Conservation (phyloP, 1,284 basidiomycete species). For the Takashimella tepidaria region DNA sequence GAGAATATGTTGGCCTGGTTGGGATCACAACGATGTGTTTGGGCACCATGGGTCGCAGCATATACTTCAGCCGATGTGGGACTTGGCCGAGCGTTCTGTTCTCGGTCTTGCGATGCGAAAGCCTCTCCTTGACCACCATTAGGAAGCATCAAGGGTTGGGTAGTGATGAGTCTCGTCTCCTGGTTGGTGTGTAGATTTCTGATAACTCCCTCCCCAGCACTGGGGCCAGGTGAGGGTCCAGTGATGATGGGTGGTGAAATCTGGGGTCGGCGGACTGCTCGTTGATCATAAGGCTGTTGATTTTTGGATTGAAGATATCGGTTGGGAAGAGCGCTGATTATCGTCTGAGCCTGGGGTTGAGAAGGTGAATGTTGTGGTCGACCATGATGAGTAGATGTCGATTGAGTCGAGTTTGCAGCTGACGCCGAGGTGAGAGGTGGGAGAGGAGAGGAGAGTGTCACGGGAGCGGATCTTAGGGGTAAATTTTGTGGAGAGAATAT, state of each 20-base stretch:
- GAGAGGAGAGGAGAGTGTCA: not conserved
- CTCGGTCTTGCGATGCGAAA: too few relatives aligned
- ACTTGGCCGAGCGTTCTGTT: not conserved
- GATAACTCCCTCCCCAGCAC: too few relatives aligned
- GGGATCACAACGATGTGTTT: not conserved
- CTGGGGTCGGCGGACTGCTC: not conserved
- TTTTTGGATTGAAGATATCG: too few relatives aligned
- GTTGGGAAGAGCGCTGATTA: too few relatives aligned
- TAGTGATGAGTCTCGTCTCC: too few relatives aligned
- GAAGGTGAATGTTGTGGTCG: too few relatives aligned
- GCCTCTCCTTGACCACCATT: too few relatives aligned
- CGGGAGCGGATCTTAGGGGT: not conserved
- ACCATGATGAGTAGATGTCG: too few relatives aligned
- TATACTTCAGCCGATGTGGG: conserved; percentile 28
- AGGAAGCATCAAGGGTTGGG: too few relatives aligned
- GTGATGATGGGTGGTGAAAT: not conserved
- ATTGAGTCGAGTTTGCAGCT: not conserved
- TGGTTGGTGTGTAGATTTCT: too few relatives aligned
- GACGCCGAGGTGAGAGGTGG: not conserved
- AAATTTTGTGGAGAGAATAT: not conserved
- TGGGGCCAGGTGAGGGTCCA: not conserved
- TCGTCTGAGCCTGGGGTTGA: too few relatives aligned
- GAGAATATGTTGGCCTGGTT: not conserved
- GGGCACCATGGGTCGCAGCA: conserved; percentile 17
- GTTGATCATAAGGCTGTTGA: not conserved